These are phyloP conservation scores for Colletotrichum simmondsii DNA, from an alignment of 2,329 filamentous ascomycete genomes.

Conservation along the genomic window DNA sequence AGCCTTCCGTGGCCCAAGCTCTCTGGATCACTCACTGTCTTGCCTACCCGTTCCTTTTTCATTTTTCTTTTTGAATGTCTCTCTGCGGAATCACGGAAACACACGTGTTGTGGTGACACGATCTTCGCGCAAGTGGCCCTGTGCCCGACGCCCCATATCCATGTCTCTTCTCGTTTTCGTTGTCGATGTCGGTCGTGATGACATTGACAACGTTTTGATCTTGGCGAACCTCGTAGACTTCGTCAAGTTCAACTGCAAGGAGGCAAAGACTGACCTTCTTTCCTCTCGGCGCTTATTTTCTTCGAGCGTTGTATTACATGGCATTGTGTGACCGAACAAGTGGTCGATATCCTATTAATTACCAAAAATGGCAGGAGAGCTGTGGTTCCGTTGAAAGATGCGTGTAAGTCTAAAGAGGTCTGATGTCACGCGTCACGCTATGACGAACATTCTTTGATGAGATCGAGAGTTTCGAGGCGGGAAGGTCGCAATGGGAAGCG, in stretches of 20 bases:
- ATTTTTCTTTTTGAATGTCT: no score
- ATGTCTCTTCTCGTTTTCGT: background rate
- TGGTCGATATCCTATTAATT: no score
- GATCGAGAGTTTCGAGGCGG: background rate
- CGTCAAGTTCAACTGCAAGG: background rate
- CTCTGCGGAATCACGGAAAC: no score
- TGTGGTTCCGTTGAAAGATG: no score
- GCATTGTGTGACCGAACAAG: background rate
- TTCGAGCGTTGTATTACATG: background rate
- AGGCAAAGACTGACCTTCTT: no score
- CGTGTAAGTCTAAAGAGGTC: background rate
- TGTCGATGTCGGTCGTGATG: background rate
- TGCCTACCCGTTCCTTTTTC: no score
- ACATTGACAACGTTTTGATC: background rate
- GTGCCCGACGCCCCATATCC: background rate
- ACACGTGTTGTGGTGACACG: background rate
- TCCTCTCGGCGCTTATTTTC: background rate
- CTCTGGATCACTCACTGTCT: background rate
- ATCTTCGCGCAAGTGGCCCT: background rate
- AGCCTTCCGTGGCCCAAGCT: constrained; percentile 18
- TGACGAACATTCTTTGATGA: no score
- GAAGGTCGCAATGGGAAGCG: constrained; percentile 11
- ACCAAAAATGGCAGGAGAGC: no score
- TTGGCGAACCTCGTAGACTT: background rate
- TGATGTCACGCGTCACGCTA: no score